A percentile compares a stretch with the other conserved stretches of the same genome.
Evolutionary conservation across 768 basidiomycete species (phyloP).

Genomic region (Lactarius trivialis): DNA sequence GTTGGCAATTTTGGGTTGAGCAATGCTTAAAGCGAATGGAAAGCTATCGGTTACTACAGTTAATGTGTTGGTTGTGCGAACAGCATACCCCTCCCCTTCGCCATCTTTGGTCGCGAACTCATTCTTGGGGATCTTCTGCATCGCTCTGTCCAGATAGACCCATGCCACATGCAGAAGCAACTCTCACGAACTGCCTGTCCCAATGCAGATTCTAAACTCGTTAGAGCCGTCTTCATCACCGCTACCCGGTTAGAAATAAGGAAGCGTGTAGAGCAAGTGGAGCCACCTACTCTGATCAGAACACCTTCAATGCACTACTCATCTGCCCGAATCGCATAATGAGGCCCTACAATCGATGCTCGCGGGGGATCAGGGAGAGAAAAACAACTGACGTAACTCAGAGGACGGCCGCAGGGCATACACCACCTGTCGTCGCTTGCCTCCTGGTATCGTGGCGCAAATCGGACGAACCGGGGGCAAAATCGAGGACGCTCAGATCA

Average conservation of each 20-base stretch:
- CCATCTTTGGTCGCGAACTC: neutral
- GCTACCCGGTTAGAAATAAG: neutral
- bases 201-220: neutral
- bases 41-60: neutral
- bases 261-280: neutral
- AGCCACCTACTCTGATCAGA: neutral
- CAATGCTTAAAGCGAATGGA: neutral
- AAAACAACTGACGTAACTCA: neutral
- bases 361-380: constrained; percentile 9
- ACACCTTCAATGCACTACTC: neutral
- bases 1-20: neutral
- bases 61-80: neutral
- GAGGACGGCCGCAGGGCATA: neutral
- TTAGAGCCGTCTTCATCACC: neutral
- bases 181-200: neutral
- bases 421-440: neutral
- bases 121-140: neutral
- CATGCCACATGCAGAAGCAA: neutral
- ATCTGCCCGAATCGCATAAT: neutral
- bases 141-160: neutral
- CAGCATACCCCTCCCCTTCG: neutral
- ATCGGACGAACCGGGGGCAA: neutral
- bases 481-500: neutral
- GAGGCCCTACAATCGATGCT: constrained; percentile 3
- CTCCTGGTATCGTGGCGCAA: neutral